Evolutionary conservation across 2,329 filamentous ascomycete genomes (phyloP).

Genomic region (Fusarium verticillioides): DNA sequence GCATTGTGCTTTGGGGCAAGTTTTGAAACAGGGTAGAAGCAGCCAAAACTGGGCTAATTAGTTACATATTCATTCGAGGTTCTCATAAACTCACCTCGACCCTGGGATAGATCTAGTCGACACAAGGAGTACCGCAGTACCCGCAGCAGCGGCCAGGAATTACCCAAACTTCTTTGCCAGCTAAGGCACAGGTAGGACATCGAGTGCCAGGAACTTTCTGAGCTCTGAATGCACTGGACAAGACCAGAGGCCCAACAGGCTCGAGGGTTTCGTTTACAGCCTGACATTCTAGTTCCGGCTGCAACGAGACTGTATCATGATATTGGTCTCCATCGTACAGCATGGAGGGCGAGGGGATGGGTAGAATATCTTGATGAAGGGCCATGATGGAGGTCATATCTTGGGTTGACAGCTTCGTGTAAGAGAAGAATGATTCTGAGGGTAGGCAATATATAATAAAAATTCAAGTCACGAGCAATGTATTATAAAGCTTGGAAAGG

Average conservation of each 20-base stretch:
- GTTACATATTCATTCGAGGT: not conserved
- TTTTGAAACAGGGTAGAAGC: not conserved
- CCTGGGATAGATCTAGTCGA: slow-evolving; percentile 18
- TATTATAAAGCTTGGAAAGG: slow-evolving; percentile 25
- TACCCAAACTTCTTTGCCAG: slow-evolving; percentile 66
- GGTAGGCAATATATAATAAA: slow-evolving; percentile 2
- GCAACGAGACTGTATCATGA: not conserved
- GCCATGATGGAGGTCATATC: slow-evolving; percentile 17
- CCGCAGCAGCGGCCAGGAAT: slow-evolving; percentile 64
- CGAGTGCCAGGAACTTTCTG: slow-evolving; percentile 60
- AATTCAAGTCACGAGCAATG: slow-evolving; percentile 17
- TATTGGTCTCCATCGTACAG: not conserved
- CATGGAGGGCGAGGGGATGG: not conserved
- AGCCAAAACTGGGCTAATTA: slow-evolving; percentile 1
- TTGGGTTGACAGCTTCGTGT: not conserved
- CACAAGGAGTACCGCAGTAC: slow-evolving; percentile 61
- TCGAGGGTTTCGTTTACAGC: not conserved
- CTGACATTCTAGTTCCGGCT: not conserved
- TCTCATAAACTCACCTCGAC: slow-evolving; percentile 3
- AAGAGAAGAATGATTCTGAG: not conserved
- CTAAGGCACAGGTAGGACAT: slow-evolving; percentile 62
- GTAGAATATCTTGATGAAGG: slow-evolving; percentile 8
- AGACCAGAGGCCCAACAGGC: not conserved
- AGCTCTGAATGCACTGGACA: slow-evolving; percentile 3
- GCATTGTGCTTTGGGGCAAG: not conserved